These are phyloP conservation scores for Glaciozyma martinii DNA, from an alignment of 768 basidiomycete species.

Conservation along the genomic window DNA sequence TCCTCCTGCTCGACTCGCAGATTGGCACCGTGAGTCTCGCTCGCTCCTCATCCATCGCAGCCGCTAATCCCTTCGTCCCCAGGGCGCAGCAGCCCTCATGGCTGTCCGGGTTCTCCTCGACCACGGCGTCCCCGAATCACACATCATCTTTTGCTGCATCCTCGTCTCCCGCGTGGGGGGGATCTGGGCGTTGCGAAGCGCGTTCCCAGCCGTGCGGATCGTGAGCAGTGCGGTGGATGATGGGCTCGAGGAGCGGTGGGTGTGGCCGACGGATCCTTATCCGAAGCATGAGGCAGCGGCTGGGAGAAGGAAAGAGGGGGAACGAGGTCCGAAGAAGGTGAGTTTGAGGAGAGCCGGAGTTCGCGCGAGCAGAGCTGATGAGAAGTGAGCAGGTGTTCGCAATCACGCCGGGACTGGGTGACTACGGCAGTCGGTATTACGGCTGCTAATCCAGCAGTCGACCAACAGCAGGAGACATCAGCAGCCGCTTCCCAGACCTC, in stretches of 20 bases:
- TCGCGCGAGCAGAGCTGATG: constrained; percentile 29
- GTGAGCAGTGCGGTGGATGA: constrained; percentile 78
- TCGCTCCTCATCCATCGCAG: neutral
- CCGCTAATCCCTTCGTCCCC: neutral
- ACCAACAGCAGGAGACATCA: no score
- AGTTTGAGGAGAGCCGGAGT: constrained; percentile 39
- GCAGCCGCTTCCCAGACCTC: no score
- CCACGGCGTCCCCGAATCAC: constrained; percentile 71
- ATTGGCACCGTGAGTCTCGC: constrained; percentile 64
- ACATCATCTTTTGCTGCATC: constrained; percentile 44
- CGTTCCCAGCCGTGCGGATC: constrained; percentile 62
- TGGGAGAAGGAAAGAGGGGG: constrained; percentile 37
- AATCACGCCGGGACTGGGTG: constrained; percentile 69
- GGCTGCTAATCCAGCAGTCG: no score
- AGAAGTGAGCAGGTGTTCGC: constrained; percentile 64
- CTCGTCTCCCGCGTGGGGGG: constrained; percentile 77
- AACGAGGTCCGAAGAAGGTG: constrained; percentile 36
- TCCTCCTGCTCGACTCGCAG: constrained; percentile 82
- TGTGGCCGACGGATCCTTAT: constrained; percentile 45
- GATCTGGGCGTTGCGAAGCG: constrained; percentile 61
- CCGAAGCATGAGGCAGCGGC: constrained; percentile 36
- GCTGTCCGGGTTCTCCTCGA: constrained; percentile 86
- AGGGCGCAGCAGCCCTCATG: constrained; percentile 62
- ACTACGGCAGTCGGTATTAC: no score
- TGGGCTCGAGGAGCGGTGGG: constrained; percentile 63